Percentiles rank a stretch among this genome's conserved stretches.
Conservation (phyloP, 495 filamentous ascomycete genomes). For the Lindgomyces ingoldianus region DNA sequence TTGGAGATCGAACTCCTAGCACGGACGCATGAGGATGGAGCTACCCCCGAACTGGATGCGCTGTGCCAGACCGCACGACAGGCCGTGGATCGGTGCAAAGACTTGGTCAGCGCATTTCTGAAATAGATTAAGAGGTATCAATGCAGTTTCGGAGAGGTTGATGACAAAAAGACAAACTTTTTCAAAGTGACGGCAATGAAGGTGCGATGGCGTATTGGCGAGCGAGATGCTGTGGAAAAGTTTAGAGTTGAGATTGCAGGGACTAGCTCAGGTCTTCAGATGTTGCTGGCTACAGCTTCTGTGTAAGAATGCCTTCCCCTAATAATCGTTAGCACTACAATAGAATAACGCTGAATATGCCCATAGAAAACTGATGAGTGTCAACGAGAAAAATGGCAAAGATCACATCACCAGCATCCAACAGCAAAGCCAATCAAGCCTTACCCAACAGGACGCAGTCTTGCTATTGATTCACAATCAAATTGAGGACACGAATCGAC, state of each 20-base stretch:
- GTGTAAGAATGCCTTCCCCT: neutral
- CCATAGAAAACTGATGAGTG: neutral
- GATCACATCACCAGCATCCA: neutral
- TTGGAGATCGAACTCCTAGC: slow-evolving; percentile 39
- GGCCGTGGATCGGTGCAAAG: slow-evolving; percentile 17
- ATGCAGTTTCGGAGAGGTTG: neutral
- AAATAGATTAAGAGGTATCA: slow-evolving; percentile 16
- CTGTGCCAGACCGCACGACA: slow-evolving; percentile 7
- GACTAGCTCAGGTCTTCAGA: slow-evolving; percentile 41
- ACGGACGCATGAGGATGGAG: neutral
- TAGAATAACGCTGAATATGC: slow-evolving; percentile 24
- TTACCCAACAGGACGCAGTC: neutral
- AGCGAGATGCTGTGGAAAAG: slow-evolving; percentile 40
- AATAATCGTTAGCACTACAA: neutral
- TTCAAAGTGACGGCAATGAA: slow-evolving; percentile 32
- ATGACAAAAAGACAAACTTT: neutral
- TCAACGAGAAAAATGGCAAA: slow-evolving; percentile 1
- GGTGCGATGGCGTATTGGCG: slow-evolving; percentile 41
- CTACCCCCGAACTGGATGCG: slow-evolving; percentile 17
- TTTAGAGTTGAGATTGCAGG: slow-evolving; percentile 42
- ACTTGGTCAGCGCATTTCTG: slow-evolving; percentile 15
- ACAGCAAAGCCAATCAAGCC: neutral
- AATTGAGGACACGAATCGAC: neutral
- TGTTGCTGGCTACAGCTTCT: slow-evolving; percentile 34
- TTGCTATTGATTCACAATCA: neutral